A percentile compares a stretch with the other conserved stretches of the same genome.
Evolutionary conservation across 208 protist genomes (phyloP).

Genomic region (Acanthamoeba lenticulata): DNA sequence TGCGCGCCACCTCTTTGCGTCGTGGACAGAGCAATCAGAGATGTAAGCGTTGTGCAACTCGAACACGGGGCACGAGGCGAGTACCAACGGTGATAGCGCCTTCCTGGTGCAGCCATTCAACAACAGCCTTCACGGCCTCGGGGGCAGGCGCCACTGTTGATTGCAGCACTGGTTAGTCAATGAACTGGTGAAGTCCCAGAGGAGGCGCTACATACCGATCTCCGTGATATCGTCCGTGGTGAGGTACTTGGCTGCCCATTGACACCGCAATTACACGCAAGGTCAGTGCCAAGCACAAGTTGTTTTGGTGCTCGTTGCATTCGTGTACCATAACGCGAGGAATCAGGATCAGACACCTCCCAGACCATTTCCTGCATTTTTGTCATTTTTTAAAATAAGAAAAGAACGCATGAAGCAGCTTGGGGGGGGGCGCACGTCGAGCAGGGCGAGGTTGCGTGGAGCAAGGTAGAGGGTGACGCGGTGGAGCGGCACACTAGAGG

Average conservation of each 20-base stretch:
- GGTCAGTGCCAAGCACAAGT: too few relatives aligned
- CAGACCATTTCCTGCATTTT: background rate
- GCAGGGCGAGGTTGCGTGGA: background rate
- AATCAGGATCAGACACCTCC: background rate
- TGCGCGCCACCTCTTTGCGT: background rate
- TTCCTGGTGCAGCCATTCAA: background rate
- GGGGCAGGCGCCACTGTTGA: background rate
- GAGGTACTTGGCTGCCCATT: background rate
- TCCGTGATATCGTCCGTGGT: background rate
- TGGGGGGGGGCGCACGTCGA: background rate
- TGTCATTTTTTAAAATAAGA: background rate
- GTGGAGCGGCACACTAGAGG: background rate
- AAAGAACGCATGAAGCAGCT: background rate
- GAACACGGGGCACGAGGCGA: background rate
- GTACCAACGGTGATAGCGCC: background rate
- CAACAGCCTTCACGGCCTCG: background rate
- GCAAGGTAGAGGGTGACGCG: constrained; percentile 32
- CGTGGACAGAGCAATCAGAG: too few relatives aligned
- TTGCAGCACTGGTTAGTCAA: too few relatives aligned
- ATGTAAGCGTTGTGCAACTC: background rate
- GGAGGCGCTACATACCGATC: background rate
- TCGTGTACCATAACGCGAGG: background rate
- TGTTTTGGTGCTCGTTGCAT: too few relatives aligned
- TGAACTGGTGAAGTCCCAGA: too few relatives aligned
- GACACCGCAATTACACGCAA: background rate